A percentile compares a stretch with the other conserved stretches of the same genome.
phyloP scores from a whole-genome alignment of 2,329 filamentous ascomycete genomes.

The Exophiala spinifera region DNA sequence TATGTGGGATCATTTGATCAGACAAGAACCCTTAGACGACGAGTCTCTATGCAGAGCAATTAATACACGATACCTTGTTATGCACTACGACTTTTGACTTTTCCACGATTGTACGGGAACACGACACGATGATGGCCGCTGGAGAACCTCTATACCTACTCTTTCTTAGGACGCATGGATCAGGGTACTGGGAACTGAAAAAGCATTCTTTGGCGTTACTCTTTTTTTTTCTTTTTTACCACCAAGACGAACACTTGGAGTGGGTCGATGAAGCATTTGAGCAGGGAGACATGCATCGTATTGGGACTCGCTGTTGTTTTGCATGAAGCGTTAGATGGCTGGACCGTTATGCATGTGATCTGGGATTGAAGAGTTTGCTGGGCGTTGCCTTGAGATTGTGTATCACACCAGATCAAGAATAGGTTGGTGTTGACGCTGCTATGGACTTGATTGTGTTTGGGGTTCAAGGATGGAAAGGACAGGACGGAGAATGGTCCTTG shows the following conservation, averaged over 20 bases:
- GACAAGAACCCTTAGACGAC: conserved; percentile 54
- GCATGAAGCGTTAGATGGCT: conserved; percentile 2
- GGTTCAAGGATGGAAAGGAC: neutral
- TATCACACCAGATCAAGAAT: neutral
- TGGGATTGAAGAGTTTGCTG: neutral
- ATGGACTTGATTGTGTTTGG: conserved; percentile 4
- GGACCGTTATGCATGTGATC: neutral
- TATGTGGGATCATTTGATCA: conserved; percentile 90
- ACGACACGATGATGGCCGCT: neutral
- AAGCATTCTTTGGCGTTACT: neutral
- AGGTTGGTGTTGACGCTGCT: neutral
- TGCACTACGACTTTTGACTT: neutral
- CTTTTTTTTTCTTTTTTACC: too few relatives aligned
- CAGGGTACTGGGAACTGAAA: neutral
- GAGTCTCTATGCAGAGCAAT: conserved; percentile 30
- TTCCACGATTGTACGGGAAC: neutral
- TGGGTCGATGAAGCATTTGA: neutral
- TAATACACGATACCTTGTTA: conserved; percentile 10
- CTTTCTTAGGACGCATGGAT: neutral
- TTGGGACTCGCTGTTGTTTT: neutral
- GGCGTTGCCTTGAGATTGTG: neutral
- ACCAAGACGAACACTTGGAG: too few relatives aligned
- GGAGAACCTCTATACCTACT: neutral
- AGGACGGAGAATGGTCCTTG: neutral
- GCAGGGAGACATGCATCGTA: neutral